phyloP scores from a whole-genome alignment of 306 rosid species.

The Gynostemma pentaphyllum region DNA sequence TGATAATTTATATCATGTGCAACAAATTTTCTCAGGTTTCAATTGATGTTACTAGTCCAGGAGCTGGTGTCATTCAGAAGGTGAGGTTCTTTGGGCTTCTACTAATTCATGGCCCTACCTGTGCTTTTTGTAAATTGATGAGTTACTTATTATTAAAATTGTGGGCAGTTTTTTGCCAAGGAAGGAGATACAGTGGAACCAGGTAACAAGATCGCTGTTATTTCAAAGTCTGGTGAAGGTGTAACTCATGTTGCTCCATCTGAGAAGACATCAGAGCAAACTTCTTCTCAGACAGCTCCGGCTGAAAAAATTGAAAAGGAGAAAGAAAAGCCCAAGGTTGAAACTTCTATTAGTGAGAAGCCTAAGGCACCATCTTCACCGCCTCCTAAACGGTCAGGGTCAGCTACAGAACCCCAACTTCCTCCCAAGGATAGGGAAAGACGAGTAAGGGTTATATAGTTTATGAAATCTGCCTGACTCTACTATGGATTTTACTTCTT shows the following conservation, averaged over 20 bases:
- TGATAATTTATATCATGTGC: constrained; percentile 1
- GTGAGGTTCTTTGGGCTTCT: constrained; percentile 19
- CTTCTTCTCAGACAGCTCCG: constrained; percentile 33
- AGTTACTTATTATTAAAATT: constrained; percentile 9
- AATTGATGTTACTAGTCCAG: constrained; percentile 75
- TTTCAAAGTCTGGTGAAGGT: constrained; percentile 69
- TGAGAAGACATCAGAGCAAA: constrained; percentile 35
- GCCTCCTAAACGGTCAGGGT: constrained; percentile 37
- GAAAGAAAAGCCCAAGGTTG: constrained; percentile 44
- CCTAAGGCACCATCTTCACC: constrained; percentile 30
- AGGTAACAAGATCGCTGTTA: constrained; percentile 74
- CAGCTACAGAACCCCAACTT: constrained; percentile 75
- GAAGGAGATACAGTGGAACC: constrained; percentile 89
- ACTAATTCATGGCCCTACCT: not conserved
- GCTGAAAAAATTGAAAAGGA: constrained; percentile 29
- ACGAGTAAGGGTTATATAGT: constrained; percentile 34
- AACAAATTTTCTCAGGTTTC: constrained; percentile 45
- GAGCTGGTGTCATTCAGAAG: constrained; percentile 63
- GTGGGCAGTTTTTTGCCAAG: constrained; percentile 50
- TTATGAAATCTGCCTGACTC: not conserved
- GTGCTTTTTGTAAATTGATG: not conserved
- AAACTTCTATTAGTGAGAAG: constrained; percentile 29
- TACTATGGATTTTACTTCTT: not conserved
- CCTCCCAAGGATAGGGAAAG: constrained; percentile 77
- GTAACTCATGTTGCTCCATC: constrained; percentile 64